Conservation (phyloP, 345 rosid species). For the Cardamine chenopodiifolia region DNA sequence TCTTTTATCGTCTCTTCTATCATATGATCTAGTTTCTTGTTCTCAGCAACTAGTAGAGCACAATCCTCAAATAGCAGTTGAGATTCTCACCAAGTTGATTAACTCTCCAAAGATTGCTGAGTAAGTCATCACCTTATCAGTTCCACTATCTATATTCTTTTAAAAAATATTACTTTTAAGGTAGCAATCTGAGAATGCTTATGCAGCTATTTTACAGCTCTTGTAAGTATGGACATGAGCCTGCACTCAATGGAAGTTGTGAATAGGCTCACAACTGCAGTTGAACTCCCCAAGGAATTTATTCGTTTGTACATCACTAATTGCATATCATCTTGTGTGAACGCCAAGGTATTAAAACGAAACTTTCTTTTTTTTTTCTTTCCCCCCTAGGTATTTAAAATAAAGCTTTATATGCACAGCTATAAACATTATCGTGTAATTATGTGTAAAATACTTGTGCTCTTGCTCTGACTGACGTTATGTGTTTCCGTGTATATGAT, state of each 20-base stretch:
- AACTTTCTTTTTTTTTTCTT: constrained; percentile 15
- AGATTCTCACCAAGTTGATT: constrained; percentile 85
- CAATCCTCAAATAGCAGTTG: constrained; percentile 92
- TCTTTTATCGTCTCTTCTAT: constrained; percentile 29
- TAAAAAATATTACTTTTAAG: neutral
- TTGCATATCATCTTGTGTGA: constrained; percentile 93
- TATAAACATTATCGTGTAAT: neutral
- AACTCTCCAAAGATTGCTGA: constrained; percentile 83
- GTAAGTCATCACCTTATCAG: constrained; percentile 55
- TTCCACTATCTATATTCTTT: neutral
- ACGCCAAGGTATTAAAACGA: constrained; percentile 66
- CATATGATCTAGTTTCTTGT: constrained; percentile 35
- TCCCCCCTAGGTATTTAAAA: neutral
- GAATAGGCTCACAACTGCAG: constrained; percentile 94
- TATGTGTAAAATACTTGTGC: neutral
- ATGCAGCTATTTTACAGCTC: constrained; percentile 82
- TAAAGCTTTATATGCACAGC: constrained; percentile 7
- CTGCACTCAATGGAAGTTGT: constrained; percentile 99
- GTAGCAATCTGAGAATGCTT: constrained; percentile 34
- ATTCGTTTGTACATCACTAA: constrained; percentile 89
- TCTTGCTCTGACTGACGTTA: neutral
- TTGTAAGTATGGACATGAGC: constrained; percentile 97
- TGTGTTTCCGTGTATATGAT: neutral
- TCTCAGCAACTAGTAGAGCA: constrained; percentile 92
- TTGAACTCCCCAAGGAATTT: constrained; percentile 91